Conservation (phyloP, 2,329 filamentous ascomycete species). For the Aspergillus arachidicola region DNA sequence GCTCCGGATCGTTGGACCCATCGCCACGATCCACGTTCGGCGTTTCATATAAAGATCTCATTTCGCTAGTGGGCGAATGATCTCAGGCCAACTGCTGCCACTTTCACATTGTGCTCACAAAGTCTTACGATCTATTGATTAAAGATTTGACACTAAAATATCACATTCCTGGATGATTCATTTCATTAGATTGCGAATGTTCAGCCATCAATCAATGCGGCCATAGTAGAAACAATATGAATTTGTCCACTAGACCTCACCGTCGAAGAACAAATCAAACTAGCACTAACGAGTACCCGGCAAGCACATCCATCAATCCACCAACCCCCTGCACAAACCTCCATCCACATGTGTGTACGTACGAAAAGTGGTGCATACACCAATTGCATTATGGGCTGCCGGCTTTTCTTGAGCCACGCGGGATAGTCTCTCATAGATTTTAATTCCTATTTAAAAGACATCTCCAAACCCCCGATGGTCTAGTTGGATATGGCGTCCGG, state of each 20-base stretch:
- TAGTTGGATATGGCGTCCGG: not conserved
- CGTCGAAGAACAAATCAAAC: too few species aligned
- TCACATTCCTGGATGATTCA: not conserved
- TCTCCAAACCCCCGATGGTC: not conserved
- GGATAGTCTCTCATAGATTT: too few species aligned
- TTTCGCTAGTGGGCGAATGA: not conserved
- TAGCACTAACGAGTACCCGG: too few species aligned
- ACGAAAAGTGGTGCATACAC: too few species aligned
- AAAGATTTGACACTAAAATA: not conserved
- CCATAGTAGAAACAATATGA: not conserved
- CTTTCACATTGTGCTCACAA: not conserved
- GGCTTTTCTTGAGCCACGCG: too few species aligned
- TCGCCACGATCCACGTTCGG: not conserved
- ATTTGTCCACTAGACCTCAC: not conserved
- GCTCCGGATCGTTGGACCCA: not conserved
- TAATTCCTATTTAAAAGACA: too few species aligned
- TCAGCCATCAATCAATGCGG: not conserved
- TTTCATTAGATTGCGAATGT: not conserved
- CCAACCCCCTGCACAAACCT: too few species aligned
- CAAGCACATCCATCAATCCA: too few species aligned
- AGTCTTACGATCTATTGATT: conserved; percentile 1
- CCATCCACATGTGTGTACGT: too few species aligned
- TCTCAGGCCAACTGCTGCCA: not conserved
- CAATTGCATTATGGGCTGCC: too few species aligned
- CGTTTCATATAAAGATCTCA: conserved; percentile 3